Evolutionary conservation across 768 basidiomycete genomes (phyloP).

Genomic region (Piloderma croceum): DNA sequence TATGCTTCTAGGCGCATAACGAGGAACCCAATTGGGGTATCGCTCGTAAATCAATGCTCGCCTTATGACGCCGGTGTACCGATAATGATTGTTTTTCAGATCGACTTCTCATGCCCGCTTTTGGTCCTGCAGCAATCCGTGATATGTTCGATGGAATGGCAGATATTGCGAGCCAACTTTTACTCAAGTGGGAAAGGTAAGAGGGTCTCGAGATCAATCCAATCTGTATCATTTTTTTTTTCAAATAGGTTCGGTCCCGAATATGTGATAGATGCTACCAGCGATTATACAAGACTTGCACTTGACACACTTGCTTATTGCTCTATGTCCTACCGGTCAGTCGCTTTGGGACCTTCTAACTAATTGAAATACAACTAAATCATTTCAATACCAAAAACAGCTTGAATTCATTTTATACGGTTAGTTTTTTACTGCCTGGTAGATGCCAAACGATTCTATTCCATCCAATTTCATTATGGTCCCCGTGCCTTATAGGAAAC

Average conservation of each 20-base stretch:
- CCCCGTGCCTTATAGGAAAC: slow-evolving; percentile 21
- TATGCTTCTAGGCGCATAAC: slow-evolving; percentile 25
- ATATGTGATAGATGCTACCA: slow-evolving; percentile 35
- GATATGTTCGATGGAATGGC: slow-evolving; percentile 46
- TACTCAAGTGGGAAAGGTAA: slow-evolving; percentile 40
- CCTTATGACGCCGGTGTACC: no score
- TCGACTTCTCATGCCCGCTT: slow-evolving; percentile 36
- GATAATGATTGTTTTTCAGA: slow-evolving; percentile 16
- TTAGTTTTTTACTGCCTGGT: slow-evolving; percentile 13
- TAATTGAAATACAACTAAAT: no score
- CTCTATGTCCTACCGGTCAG: slow-evolving; percentile 36
- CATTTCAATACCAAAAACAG: slow-evolving; percentile 16
- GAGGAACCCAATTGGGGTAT: slow-evolving; percentile 44
- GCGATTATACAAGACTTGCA: slow-evolving; percentile 44
- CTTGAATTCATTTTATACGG: slow-evolving; percentile 43
- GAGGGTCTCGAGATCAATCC: not conserved
- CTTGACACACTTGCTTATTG: slow-evolving; percentile 43
- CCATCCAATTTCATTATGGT: not conserved
- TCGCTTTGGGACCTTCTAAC: not conserved
- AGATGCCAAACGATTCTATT: no score
- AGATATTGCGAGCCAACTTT: slow-evolving; percentile 39
- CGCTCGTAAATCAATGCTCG: slow-evolving; percentile 26
- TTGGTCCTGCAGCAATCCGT: slow-evolving; percentile 37
- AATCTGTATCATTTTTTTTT: not conserved
- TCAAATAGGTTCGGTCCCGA: slow-evolving; percentile 36